These are phyloP conservation scores for Gastrolobium bilobum DNA, from an alignment of 306 rosid genomes.

Conservation along the genomic window DNA sequence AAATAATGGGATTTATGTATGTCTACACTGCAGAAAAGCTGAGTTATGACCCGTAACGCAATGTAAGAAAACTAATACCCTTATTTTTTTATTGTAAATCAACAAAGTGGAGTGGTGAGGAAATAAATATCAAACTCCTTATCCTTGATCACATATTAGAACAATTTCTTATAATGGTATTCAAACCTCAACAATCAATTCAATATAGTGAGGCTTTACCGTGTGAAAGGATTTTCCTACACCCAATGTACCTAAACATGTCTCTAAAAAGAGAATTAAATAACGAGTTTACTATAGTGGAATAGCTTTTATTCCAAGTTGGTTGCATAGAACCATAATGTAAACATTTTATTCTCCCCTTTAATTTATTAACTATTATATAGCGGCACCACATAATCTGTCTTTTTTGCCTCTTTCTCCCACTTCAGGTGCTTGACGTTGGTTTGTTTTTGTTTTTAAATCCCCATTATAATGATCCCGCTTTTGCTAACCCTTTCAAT, in stretches of 20 bases:
- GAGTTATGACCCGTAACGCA: too few relatives aligned
- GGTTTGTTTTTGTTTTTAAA: neutral
- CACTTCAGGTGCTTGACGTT: slow-evolving; percentile 60
- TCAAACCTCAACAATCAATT: too few relatives aligned
- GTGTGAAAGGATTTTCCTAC: neutral
- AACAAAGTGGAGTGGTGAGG: too few relatives aligned
- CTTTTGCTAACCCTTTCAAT: slow-evolving; percentile 36
- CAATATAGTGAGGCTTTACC: neutral
- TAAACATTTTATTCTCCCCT: neutral
- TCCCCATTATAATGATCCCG: slow-evolving; percentile 34
- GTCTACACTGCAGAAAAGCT: too few relatives aligned
- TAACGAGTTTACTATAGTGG: neutral
- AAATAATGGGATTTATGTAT: too few relatives aligned
- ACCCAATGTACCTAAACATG: neutral
- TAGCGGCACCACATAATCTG: slow-evolving; percentile 34
- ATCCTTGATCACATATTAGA: too few relatives aligned
- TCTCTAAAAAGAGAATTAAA: neutral
- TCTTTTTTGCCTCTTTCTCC: slow-evolving; percentile 53
- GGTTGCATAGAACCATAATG: neutral
- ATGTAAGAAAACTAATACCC: too few relatives aligned
- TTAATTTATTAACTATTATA: neutral
- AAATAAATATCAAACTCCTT: too few relatives aligned
- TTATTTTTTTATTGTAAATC: too few relatives aligned
- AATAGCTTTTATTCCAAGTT: neutral
- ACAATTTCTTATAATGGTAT: too few relatives aligned